Evolutionary conservation across 805 yeast genomes (phyloP).

Genomic region (Ogataea philodendri): DNA sequence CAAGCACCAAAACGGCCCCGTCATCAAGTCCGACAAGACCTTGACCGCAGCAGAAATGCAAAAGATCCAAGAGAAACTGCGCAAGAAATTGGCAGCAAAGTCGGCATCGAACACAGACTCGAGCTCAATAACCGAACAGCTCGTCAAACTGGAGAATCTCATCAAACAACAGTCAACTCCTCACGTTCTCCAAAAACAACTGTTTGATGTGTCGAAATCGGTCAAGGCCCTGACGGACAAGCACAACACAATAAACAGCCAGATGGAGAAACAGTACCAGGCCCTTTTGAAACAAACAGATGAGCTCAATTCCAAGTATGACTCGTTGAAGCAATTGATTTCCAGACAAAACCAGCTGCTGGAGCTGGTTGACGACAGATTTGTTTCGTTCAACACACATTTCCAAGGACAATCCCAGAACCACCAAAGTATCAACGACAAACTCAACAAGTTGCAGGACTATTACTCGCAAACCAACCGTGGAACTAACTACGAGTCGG

Average conservation of each 20-base stretch:
- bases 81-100: background rate
- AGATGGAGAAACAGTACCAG: conserved; percentile 8
- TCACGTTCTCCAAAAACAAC: conserved; percentile 20
- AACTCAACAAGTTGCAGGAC: conserved; percentile 17
- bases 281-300: conserved; percentile 12
- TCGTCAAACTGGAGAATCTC: conserved; percentile 10
- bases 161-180: conserved; percentile 10
- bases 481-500: conserved; percentile 12
- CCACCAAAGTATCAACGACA: conserved; percentile 17
- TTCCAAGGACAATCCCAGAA: conserved; percentile 24
- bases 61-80: too few relatives aligned
- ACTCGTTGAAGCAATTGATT: conserved; percentile 12
- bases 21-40: conserved; percentile 31
- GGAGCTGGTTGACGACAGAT: conserved; percentile 17
- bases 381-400: conserved; percentile 13
- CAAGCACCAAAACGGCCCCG: conserved; percentile 17
- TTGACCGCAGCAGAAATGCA: conserved; percentile 14
- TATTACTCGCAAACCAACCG: conserved; percentile 11
- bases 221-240: conserved; percentile 17
- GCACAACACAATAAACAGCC: conserved; percentile 5
- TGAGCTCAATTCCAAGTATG: conserved; percentile 15
- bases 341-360: conserved; percentile 19
- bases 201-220: conserved; percentile 23
- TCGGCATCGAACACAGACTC: background rate
- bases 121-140: conserved; percentile 8